Conservation (phyloP, 768 basidiomycete species). For the Calocera cornea region DNA sequence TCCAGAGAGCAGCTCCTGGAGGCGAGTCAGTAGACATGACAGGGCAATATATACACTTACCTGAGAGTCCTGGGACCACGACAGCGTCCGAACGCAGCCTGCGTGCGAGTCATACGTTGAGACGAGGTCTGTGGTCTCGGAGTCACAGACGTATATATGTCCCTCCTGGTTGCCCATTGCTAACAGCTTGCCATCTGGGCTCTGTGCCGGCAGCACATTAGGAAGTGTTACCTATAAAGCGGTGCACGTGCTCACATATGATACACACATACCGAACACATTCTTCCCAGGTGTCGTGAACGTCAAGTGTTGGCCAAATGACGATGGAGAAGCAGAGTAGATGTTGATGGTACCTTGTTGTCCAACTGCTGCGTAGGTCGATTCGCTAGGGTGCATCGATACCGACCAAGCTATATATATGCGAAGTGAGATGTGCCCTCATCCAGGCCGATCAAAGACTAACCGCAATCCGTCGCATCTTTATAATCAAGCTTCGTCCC, state of each 20-base stretch:
- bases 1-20: constrained; percentile 72
- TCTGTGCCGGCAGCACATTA: constrained; percentile 33
- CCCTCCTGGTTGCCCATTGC: constrained; percentile 76
- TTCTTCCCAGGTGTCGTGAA: constrained; percentile 50
- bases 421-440: too few species aligned
- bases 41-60: constrained; percentile 28
- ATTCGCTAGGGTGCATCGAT: constrained; percentile 61
- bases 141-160: constrained; percentile 77
- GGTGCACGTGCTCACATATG: constrained; percentile 57
- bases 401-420: constrained; percentile 60
- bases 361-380: constrained; percentile 61
- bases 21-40: constrained; percentile 2
- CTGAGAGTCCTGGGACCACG: constrained; percentile 82
- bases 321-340: constrained; percentile 51
- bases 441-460: too few species aligned
- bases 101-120: constrained; percentile 77
- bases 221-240: too few species aligned
- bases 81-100: constrained; percentile 72
- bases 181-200: constrained; percentile 71
- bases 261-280: constrained; percentile 66
- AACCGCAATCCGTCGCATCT: not conserved
- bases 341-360: constrained; percentile 57
- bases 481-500: not conserved
- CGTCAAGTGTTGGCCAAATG: constrained; percentile 51
- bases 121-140: constrained; percentile 49